Conservation (phyloP, 2,329 filamentous ascomycete genomes). For the Ustilaginoidea virens region DNA sequence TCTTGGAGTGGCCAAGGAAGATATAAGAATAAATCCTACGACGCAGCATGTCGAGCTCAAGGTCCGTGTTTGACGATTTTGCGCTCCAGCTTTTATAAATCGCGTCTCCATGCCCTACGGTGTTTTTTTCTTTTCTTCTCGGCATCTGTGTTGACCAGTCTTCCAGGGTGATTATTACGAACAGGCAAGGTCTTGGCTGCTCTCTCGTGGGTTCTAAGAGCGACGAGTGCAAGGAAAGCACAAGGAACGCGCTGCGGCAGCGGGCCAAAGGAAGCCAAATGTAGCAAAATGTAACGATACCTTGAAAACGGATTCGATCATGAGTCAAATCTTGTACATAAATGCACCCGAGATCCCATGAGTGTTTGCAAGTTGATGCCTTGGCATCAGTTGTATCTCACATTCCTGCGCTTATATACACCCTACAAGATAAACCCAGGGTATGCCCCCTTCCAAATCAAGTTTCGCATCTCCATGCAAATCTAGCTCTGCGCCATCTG, state of each 20-base stretch:
- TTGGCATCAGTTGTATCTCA: conserved; percentile 13
- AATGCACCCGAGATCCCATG: background rate
- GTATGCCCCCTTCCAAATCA: conserved; percentile 7
- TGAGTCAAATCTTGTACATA: background rate
- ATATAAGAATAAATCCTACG: conserved; percentile 38
- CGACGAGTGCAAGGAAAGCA: background rate
- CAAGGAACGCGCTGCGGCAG: too few species aligned
- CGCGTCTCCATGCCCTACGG: too few species aligned
- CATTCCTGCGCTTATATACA: conserved; percentile 12
- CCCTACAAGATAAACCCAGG: conserved; percentile 3
- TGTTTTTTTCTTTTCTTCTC: too few species aligned
- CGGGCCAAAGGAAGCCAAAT: too few species aligned
- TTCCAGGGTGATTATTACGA: conserved; percentile 18
- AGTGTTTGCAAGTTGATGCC: background rate
- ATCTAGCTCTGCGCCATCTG: conserved; percentile 10
- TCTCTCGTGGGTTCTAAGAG: conserved; percentile 19
- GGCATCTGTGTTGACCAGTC: too few species aligned
- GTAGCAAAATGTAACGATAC: too few species aligned
- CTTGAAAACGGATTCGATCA: too few species aligned
- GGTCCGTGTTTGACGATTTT: conserved; percentile 32
- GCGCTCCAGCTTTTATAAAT: too few species aligned
- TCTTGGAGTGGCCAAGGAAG: conserved; percentile 38
- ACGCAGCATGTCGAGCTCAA: conserved; percentile 65
- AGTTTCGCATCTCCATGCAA: conserved; percentile 7
- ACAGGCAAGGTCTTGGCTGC: conserved; percentile 16